Percentiles rank a stretch among this genome's conserved stretches.
These are phyloP conservation scores for Aschersonia sp. DNA, from an alignment of 2,329 filamentous ascomycete genomes.

Conservation along the genomic window DNA sequence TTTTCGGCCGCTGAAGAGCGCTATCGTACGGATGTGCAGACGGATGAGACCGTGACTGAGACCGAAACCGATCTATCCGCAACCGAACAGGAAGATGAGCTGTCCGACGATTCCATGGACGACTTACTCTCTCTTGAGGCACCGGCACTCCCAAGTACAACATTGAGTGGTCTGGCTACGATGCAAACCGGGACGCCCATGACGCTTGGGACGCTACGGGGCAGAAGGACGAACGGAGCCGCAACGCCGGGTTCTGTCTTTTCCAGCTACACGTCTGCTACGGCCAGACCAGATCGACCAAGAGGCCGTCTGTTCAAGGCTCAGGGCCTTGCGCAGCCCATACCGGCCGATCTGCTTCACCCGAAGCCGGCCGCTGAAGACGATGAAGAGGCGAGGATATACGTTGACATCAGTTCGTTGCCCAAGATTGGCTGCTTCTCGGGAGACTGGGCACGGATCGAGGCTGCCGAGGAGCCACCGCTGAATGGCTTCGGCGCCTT, in stretches of 20 bases:
- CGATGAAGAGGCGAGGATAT: slow-evolving; percentile 80
- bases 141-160: slow-evolving; percentile 63
- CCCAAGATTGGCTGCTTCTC: slow-evolving; percentile 92
- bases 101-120: slow-evolving; percentile 84
- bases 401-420: slow-evolving; percentile 75
- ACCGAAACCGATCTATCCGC: slow-evolving; percentile 49
- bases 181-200: slow-evolving; percentile 71
- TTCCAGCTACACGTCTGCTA: slow-evolving; percentile 75
- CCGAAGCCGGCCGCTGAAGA: slow-evolving; percentile 65
- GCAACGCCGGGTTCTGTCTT: slow-evolving; percentile 79
- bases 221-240: slow-evolving; percentile 52
- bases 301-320: slow-evolving; percentile 73
- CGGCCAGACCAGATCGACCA: slow-evolving; percentile 56
- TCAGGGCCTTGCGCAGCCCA: slow-evolving; percentile 55
- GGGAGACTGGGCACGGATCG: slow-evolving; percentile 86
- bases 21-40: slow-evolving; percentile 40
- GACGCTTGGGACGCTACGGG: slow-evolving; percentile 45
- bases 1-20: slow-evolving; percentile 82
- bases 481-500: slow-evolving; percentile 51
- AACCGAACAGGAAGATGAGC: slow-evolving; percentile 52
- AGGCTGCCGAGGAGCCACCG: slow-evolving; percentile 61
- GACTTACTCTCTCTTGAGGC: slow-evolving; percentile 84
- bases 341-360: slow-evolving; percentile 68
- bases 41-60: slow-evolving; percentile 47
- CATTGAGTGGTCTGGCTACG: slow-evolving; percentile 65